Evolutionary conservation across 176 grass and related monocot genomes (phyloP).

Genomic region (Aegilops tauschii): DNA sequence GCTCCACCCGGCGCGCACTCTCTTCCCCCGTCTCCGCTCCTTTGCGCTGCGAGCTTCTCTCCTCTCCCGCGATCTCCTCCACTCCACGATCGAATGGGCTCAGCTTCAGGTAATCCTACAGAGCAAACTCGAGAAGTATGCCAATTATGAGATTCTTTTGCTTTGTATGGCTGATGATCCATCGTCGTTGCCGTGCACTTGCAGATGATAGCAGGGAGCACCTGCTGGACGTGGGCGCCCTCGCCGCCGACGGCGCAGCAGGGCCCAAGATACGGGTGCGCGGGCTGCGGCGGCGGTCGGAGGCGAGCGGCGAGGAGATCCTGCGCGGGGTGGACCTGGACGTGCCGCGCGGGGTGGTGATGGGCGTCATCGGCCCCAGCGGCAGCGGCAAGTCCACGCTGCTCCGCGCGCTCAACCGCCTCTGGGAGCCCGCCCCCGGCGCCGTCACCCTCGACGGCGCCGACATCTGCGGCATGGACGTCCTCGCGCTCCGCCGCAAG

Average conservation of each 20-base stretch:
- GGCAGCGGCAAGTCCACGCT: constrained; percentile 99
- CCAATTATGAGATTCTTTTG: too few relatives aligned
- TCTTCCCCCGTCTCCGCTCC: not conserved
- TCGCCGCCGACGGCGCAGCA: too few relatives aligned
- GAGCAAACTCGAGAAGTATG: not conserved
- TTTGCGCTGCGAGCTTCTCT: not conserved
- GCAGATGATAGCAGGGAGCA: constrained; percentile 61
- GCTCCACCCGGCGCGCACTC: not conserved
- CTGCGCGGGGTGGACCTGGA: constrained; percentile 60
- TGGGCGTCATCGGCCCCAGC: constrained; percentile 93
- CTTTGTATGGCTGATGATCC: not conserved
- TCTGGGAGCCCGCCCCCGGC: constrained; percentile 75
- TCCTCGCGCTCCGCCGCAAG: constrained; percentile 76
- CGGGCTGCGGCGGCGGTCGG: constrained; percentile 54
- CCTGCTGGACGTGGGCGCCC: constrained; percentile 58
- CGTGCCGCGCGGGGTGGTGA: constrained; percentile 63
- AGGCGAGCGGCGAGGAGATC: constrained; percentile 60
- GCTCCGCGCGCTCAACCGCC: constrained; percentile 85
- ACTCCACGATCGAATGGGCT: constrained; percentile 26
- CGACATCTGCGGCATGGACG: constrained; percentile 75
- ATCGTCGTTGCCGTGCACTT: not conserved
- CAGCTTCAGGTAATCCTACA: constrained; percentile 35
- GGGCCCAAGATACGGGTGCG: constrained; percentile 62
- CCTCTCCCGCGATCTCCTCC: not conserved
- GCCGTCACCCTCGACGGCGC: constrained; percentile 73